Percentiles rank a stretch among this genome's conserved stretches.
Evolutionary conservation across 129 eudicot genomes (phyloP).

Genomic region (Helichrysum umbraculigerum): DNA sequence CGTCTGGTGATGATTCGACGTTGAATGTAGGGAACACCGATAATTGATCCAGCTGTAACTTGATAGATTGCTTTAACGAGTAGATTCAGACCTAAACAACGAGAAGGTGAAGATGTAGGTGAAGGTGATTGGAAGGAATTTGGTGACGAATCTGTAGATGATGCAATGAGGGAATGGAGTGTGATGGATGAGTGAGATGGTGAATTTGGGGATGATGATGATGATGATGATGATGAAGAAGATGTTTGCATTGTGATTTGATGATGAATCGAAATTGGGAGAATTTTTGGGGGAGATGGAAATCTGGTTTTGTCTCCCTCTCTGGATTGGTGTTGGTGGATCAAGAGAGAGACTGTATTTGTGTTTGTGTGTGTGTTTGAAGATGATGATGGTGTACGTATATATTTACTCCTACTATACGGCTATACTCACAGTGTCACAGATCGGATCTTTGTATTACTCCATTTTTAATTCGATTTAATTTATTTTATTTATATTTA

Average conservation of each 20-base stretch:
- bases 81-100: conserved; percentile 70
- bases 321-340: neutral
- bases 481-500: too few species aligned
- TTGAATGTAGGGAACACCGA: conserved; percentile 75
- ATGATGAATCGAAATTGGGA: neutral
- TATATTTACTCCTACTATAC: too few species aligned
- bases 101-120: conserved; percentile 25
- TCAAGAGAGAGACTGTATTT: neutral
- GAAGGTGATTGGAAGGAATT: neutral
- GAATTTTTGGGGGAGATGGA: neutral
- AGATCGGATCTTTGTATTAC: too few species aligned
- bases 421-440: neutral
- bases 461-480: too few species aligned
- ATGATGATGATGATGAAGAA: conserved; percentile 5
- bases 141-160: conserved; percentile 33
- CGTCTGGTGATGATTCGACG: conserved; percentile 39
- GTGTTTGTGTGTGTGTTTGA: neutral
- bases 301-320: neutral
- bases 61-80: conserved; percentile 74
- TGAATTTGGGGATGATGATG: conserved; percentile 34
- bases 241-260: conserved; percentile 23
- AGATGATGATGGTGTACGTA: neutral
- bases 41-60: conserved; percentile 61
- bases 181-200: conserved; percentile 43
- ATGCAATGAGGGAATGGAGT: conserved; percentile 31